A percentile compares a stretch with the other conserved stretches of the same genome.
Conservation (phyloP, 2,329 filamentous ascomycete species). For the Botrytis galanthina region DNA sequence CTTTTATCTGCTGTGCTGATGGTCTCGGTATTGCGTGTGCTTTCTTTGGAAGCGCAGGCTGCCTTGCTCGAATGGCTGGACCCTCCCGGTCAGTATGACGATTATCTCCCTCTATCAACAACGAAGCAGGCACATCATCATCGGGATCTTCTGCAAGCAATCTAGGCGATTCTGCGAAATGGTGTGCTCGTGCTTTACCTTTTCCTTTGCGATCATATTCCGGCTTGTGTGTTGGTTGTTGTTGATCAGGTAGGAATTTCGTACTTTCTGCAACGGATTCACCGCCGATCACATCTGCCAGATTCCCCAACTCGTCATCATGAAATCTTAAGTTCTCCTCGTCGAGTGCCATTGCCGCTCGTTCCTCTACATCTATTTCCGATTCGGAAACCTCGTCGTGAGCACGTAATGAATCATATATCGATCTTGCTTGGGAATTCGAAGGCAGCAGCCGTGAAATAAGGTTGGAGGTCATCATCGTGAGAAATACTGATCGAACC, state of each 20-base stretch:
- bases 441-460: constrained; percentile 38
- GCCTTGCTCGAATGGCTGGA: constrained; percentile 29
- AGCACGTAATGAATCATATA: constrained; percentile 39
- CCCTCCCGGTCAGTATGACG: constrained; percentile 29
- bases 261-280: constrained; percentile 39
- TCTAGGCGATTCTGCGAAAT: constrained; percentile 37
- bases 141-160: constrained; percentile 38
- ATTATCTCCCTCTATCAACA: constrained; percentile 57
- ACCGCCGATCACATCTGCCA: constrained; percentile 35
- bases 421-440: constrained; percentile 37
- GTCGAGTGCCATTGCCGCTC: constrained; percentile 37
- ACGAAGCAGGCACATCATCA: constrained; percentile 61
- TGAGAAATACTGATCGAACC: constrained; percentile 2
- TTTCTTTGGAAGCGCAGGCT: constrained; percentile 25
- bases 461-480: constrained; percentile 39
- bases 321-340: constrained; percentile 39
- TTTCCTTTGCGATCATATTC: constrained; percentile 8
- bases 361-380: constrained; percentile 39
- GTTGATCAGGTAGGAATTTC: constrained; percentile 32
- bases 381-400: constrained; percentile 37
- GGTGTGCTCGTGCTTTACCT: constrained; percentile 26
- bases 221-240: constrained; percentile 14
- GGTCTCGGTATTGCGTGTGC: constrained; percentile 43
- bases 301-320: constrained; percentile 36
- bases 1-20: constrained; percentile 45